phyloP scores from a whole-genome alignment of 345 rosid species.

The Rubroshorea leprosula region DNA sequence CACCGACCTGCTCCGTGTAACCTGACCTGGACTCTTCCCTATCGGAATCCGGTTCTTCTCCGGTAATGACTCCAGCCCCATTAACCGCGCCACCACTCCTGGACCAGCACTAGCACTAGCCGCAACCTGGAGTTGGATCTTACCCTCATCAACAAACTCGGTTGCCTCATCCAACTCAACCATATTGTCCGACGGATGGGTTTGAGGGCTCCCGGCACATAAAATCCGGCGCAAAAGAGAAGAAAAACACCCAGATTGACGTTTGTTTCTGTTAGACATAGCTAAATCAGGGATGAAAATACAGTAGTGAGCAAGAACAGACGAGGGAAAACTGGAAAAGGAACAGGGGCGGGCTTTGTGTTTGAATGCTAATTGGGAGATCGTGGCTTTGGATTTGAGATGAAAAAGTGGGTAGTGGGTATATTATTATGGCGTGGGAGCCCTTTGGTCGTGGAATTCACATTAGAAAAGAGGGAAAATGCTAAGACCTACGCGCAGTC shows the following conservation, averaged over 20 bases:
- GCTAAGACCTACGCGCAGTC: slow-evolving; percentile 3
- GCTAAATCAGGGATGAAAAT: background rate
- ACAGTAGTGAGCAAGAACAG: slow-evolving; percentile 4
- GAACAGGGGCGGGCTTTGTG: slow-evolving; percentile 22
- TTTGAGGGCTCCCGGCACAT: slow-evolving; percentile 62
- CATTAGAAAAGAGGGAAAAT: slow-evolving; percentile 19
- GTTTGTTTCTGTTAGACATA: slow-evolving; percentile 30
- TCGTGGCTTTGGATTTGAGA: background rate
- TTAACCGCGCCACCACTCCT: slow-evolving; percentile 75
- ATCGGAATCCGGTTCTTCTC: slow-evolving; percentile 28
- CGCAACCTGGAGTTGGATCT: slow-evolving; percentile 13
- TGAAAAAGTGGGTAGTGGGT: background rate
- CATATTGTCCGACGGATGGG: slow-evolving; percentile 56
- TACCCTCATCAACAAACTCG: slow-evolving; percentile 21
- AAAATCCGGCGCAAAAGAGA: slow-evolving; percentile 48
- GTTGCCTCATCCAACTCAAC: slow-evolving; percentile 17
- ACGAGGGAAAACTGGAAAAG: too few species aligned
- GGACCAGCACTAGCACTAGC: slow-evolving; percentile 27
- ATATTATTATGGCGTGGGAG: background rate
- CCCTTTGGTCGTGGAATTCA: slow-evolving; percentile 37
- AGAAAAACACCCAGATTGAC: slow-evolving; percentile 61
- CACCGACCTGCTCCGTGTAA: slow-evolving; percentile 72
- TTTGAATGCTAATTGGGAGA: slow-evolving; percentile 17
- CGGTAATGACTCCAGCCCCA: slow-evolving; percentile 79
- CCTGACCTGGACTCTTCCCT: slow-evolving; percentile 37